Base-by-base conservation (phyloP, 2,329 filamentous ascomycete genomes). In the Microascus cirrosus region DNA sequence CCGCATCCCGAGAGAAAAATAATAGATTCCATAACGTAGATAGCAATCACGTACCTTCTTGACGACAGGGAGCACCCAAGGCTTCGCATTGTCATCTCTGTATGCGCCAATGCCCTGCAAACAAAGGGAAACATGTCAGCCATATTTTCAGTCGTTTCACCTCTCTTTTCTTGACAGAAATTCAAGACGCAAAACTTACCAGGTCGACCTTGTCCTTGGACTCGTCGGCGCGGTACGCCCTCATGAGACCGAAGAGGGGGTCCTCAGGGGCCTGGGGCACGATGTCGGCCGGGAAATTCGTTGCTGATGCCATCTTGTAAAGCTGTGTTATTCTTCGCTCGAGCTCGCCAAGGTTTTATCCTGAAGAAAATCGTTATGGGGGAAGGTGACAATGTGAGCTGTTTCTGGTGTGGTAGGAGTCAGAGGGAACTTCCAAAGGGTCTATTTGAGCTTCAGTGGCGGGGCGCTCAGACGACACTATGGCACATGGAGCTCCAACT, bases 1-100 rank as follows among this genome's bases (percentile, higher is more conserved):
- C 15, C 2, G n/a, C 13, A 32, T 4, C 28, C 28, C 28, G 28
- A 18, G 39, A 7, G 39, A 45, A n/a, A n/a, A 7, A 13, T 6
- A 18, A 2, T 2, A 7, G 2, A 18, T 7, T 15, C 15, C 15
- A 18, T n/a, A 18, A n/a, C n/a, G 13, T 45, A 18, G 39, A 45
- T 18, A n/a, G 39, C 39, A 50, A 57, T 57, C 22, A 65, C 77
- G 69, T 76, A 95, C 93, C 89, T 95, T 95, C 77, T 90, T 95
- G 61, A 97, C 93, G 2, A 97, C 93, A 22, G 94, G 93, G 62
- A 99, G 76, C 61, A 99, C 85, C 94, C 94, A 99, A 2, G 94
- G 94, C 78, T 97, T 97, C 61, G 91, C 93, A 69, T 92, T 87
- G 75, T 97, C 81, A 69, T 96, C 94, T 70, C 94, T 83, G 75